Base-by-base conservation (phyloP, 1,284 basidiomycete genomes). In the Trichosporon ovoides region DNA sequence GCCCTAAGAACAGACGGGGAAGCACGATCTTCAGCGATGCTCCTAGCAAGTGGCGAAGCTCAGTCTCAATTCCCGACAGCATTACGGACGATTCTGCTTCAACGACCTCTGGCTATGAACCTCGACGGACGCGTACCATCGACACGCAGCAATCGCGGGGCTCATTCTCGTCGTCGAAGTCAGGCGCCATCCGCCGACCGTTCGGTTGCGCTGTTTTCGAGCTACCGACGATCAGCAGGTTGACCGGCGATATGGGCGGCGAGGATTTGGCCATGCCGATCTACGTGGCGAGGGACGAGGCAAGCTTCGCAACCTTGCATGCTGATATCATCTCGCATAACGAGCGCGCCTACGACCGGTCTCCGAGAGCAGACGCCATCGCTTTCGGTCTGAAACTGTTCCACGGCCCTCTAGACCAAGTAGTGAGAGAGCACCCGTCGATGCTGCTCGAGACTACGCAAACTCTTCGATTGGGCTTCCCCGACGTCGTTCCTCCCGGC, bases 131-230 rank as follows among this genome's bases (percentile, higher is more conserved):
- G 0, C 58, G 56, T 9, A 71, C 69, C 0, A 60, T 67, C 43
- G 68, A 70, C 20, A 71, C 69, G 36, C 57, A 33, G 35, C 46
- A 55, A 37, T 64, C 40, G 13, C 60, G 67, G 37, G 63, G 66
- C 18, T 56, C 66, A 46, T 48, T 48, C 24, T 48, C 43, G 3
- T 48, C 43, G 6, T 48, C 43, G 14, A 48, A 28, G 43, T 48
- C 43, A 3, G 22, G 43, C 3, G 24, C 22, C 22, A 87, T 89
- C 68, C 83, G 95, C 46, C 80, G 94, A 54, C 94, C 95, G 0
- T 91, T 98, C 69, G 95, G 93, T 14, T 97, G 92, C 71, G 94
- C 94, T 1, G 88, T 95, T 4, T 79, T 97, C 54, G 90, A 95
- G 68, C 80, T 98, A 36, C 85, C 86, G 0, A 86, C 91, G 65